Conservation (phyloP, 148 eudicot species). For the Amaranthus palmeri region DNA sequence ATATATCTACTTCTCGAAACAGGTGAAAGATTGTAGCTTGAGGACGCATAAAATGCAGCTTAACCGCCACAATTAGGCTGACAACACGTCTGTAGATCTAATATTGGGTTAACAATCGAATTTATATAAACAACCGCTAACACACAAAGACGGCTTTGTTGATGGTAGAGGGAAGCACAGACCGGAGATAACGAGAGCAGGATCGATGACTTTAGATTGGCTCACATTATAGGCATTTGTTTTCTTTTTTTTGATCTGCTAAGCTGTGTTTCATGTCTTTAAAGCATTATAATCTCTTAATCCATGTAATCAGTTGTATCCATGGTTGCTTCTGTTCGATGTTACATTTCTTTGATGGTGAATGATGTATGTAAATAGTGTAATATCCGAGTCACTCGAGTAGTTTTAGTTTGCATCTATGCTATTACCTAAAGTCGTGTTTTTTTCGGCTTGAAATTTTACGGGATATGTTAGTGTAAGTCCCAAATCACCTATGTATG, state of each 20-base stretch:
- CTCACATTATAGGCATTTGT: constrained; percentile 15
- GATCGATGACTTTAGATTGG: constrained; percentile 24
- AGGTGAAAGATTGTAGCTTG: constrained; percentile 91
- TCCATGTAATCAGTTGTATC: constrained; percentile 19
- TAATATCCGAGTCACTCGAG: neutral
- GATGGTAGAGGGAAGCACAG: constrained; percentile 16
- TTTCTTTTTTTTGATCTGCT: constrained; percentile 1
- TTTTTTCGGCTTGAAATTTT: no score
- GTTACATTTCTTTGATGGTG: constrained; percentile 14
- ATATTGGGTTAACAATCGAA: constrained; percentile 28
- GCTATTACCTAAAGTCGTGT: neutral
- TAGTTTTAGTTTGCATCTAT: neutral
- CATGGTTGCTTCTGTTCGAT: constrained; percentile 10
- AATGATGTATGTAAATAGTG: constrained; percentile 31
- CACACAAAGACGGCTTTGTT: constrained; percentile 17
- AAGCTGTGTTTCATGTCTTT: no score
- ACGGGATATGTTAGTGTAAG: no score
- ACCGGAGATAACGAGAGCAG: constrained; percentile 19
- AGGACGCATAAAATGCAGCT: constrained; percentile 77
- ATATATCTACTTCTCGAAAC: constrained; percentile 12
- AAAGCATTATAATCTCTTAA: neutral
- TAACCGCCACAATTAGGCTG: constrained; percentile 58
- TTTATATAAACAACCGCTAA: constrained; percentile 20
- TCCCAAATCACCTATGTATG: no score
- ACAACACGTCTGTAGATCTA: constrained; percentile 61